Evolutionary conservation across 148 eudicot species (phyloP), one percentile per base, ranked within the genome.

Genomic region (Arbutus unedo): DNA sequence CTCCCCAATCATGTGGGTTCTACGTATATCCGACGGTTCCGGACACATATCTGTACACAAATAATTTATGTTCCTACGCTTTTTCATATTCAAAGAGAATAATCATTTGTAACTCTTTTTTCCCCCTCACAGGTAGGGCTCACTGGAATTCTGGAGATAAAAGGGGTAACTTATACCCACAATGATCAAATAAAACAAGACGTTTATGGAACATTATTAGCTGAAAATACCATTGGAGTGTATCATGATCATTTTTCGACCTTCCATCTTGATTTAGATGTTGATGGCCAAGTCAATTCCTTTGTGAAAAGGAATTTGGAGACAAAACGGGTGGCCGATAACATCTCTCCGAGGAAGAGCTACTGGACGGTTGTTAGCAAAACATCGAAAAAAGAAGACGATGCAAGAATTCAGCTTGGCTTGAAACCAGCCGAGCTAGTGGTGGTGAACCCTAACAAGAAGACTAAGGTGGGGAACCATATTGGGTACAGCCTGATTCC

Each of bases 381-480:
- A 47, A 73, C 53, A 0, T 3, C 2, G 13, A 73, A 47, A 47
- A 73, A 23, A 15, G 77, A 73, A 45, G 4, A 0, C 21, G 54
- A 44, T 3, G 77, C 59, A 8, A 76, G 59, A 8, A 48, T 76
- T 14, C 14, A 76, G 43, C 56, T 51, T 1, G 19, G 10, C 25
- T 14, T 53, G 56, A 31, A 76, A 10, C 59, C 78, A 0, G 43
- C 57, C 10, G 78, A 49, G 15, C 53, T 73, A 19, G 21, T 44
- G 11, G 25, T 73, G 23, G 77, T 73, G 23, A 73, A 73, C 53
- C 77, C 59, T 19, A 48, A 23, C 8, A 76, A 76, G 78, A 76
- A 9, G 56, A 76, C 78, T 4, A n/a, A 8, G 8, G 43, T 76
- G 11, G 77, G 56, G 41, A 76, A 76, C 16, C 44, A 11, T 11